Evolutionary conservation across 306 rosid genomes (phyloP).

Genomic region (Canavalia ensiformis): DNA sequence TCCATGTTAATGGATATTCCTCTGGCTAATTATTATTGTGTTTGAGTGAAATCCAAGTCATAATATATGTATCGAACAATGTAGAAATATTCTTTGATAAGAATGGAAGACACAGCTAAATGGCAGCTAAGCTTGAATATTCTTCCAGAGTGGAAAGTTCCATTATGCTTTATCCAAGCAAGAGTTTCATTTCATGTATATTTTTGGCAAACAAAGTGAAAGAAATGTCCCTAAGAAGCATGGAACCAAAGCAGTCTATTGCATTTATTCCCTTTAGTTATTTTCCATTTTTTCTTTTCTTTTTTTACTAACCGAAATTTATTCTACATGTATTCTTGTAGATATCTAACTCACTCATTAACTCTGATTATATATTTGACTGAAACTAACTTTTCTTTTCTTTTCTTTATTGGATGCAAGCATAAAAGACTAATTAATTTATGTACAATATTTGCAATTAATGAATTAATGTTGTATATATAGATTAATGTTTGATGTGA

Average conservation of each 20-base stretch:
- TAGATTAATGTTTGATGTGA: neutral
- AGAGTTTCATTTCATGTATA: constrained; percentile 43
- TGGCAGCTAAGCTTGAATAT: constrained; percentile 63
- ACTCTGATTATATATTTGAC: neutral
- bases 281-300: neutral
- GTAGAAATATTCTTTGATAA: constrained; percentile 55
- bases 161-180: constrained; percentile 46
- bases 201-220: constrained; percentile 40
- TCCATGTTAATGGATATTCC: constrained; percentile 56
- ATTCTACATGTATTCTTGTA: neutral
- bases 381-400: neutral
- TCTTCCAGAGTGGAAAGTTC: constrained; percentile 68
- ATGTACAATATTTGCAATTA: neutral
- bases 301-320: constrained; percentile 10
- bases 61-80: constrained; percentile 18
- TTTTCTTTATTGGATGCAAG: neutral
- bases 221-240: constrained; percentile 41
- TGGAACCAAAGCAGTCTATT: constrained; percentile 27
- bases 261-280: constrained; percentile 35
- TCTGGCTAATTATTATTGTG: constrained; percentile 30
- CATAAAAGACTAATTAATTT: neutral
- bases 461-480: neutral
- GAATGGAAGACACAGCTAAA: constrained; percentile 55
- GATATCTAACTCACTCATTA: neutral
- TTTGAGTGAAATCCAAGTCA: constrained; percentile 45